Evolutionary conservation across 192 early-diverging fungal genomes (phyloP), one percentile per base, ranked within the genome.

Genomic region (Linnemannia exigua): DNA sequence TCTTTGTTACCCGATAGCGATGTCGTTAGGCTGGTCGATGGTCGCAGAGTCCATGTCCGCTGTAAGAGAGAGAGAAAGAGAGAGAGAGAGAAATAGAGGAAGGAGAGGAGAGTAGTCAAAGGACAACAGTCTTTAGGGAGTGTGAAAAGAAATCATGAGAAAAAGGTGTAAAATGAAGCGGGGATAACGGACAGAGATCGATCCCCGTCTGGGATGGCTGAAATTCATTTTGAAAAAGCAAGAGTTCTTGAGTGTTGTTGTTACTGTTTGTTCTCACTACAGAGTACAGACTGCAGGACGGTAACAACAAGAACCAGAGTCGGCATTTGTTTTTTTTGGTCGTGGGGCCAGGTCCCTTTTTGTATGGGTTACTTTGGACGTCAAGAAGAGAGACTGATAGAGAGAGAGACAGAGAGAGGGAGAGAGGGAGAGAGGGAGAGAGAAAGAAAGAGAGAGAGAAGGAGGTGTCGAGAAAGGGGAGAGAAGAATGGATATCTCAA

Each of bases 1-100:
- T n/a, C n/a, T 0, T 74, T 41, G 35, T 67, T 82, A 82, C 74
- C 80, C 70, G 28, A 73, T 20, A 46, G 44, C 33, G 41, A 66
- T 50, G 58, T 70, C 41, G 48, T 69, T 76, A 14, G 67, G 31
- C 6, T 67, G 72, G 11, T 37, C 80, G 1, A 35, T 28, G 33
- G 15, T 11, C 28, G 41, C 52, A 36, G 77, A 44, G 31, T 72
- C 70, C 69, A 76, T 82, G 36, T n/a, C 61, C 22, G 50, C 51
- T 50, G 72, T n/a, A 12, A 38, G 28, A 9, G 44, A 46, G 70
- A n/a, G n/a, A n/a, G n/a, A n/a, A n/a, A n/a, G 36, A 36, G 35
- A 16, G 67, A 35, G 31, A 31, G 16, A 35, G 12, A 44, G 17
- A 44, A 46, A 41, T n/a, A 67, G 67, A 77, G 12, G 67, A 67